Base-by-base conservation (phyloP, 2,329 filamentous ascomycete genomes). In the Fusarium nodosum region DNA sequence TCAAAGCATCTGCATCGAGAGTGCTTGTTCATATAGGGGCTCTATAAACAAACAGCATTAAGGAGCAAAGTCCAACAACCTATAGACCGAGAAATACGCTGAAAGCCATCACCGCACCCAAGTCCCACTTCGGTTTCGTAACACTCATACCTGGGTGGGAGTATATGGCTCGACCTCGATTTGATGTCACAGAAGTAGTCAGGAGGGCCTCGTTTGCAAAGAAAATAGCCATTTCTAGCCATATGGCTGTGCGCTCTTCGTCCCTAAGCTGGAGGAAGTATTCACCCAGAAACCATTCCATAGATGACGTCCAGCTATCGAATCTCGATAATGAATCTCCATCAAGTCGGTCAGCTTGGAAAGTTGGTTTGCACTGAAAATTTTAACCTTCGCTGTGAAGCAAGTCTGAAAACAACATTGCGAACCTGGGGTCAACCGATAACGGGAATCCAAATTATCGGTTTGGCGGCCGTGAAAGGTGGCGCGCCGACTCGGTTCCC, bases 181-280 rank as follows among this genome's bases (percentile, higher is more conserved):
- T 8, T 20, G 7, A 10, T 2, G 4, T 36, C 26, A 38, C 39
- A 8, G 46, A 12, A 4, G 6, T n/a, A 4, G 47, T 55, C 5
- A 73, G 38, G 22, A 60, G 44, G 0, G 63, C 54, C 26, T 73
- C 60, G 2, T 73, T 72, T 8, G 66, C 60, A 24, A 73, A 57
- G 39, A 58, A 62, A 42, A 65, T 68, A n/a, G 33, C 51, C 5
- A 70, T 48, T 30, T 70, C 57, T 4, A 73, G 58, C 3, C n/a
- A 26, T 9, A 20, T 13, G 2, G n/a, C n/a, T 20, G 12, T 7
- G 5, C 16, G 8, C 15, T 0, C 28, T 36, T 16, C 1, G 1
- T 3, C 38, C 22, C 9, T 15, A 3, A 58, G 46, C 2, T 22
- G 2, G 0, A 18, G 15, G 18, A 63, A 52, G 41, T 42, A 59